These are phyloP conservation scores for Diaporthe sp. DNA, from an alignment of 2,329 filamentous ascomycete genomes.

Conservation along the genomic window DNA sequence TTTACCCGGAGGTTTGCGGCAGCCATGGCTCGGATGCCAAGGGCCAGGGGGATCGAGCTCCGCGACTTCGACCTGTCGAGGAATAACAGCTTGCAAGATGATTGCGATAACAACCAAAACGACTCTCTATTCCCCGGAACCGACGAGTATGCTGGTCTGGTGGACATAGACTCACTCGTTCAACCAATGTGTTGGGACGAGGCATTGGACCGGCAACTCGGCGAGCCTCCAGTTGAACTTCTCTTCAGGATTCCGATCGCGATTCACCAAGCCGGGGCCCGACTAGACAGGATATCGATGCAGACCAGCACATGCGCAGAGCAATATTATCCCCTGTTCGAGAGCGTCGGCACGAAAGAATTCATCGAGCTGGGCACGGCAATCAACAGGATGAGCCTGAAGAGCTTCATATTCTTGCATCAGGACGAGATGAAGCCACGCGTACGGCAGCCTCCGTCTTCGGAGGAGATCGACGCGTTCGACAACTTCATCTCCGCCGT, in stretches of 20 bases:
- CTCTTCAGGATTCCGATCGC: conserved; percentile 15
- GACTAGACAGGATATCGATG: conserved; percentile 27
- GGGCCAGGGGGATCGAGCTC: conserved; percentile 20
- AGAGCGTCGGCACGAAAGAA: not conserved
- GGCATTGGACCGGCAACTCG: not conserved
- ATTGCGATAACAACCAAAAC: not conserved
- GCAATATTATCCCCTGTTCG: conserved; percentile 20
- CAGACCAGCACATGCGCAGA: conserved; percentile 19
- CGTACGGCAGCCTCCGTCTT: not conserved
- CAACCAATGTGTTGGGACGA: conserved; percentile 32
- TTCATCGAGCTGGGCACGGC: not conserved
- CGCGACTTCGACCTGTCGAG: conserved; percentile 9
- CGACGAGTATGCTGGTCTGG: conserved; percentile 9
- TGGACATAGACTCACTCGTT: conserved; percentile 26
- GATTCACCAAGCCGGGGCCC: not conserved
- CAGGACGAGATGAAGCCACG: not conserved
- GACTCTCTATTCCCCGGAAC: not conserved
- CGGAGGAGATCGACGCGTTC: conserved; percentile 14
- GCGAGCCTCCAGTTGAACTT: conserved; percentile 2
- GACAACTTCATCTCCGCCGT: conserved; percentile 18
- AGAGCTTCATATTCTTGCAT: conserved; percentile 27
- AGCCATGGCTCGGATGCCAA: conserved; percentile 30
- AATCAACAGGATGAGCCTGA: conserved; percentile 10
- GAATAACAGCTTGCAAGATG: not conserved
- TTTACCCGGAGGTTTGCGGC: conserved; percentile 24